phyloP scores from a whole-genome alignment of 352 stramenopile genomes.

The Globisporangium uncinulatum region DNA sequence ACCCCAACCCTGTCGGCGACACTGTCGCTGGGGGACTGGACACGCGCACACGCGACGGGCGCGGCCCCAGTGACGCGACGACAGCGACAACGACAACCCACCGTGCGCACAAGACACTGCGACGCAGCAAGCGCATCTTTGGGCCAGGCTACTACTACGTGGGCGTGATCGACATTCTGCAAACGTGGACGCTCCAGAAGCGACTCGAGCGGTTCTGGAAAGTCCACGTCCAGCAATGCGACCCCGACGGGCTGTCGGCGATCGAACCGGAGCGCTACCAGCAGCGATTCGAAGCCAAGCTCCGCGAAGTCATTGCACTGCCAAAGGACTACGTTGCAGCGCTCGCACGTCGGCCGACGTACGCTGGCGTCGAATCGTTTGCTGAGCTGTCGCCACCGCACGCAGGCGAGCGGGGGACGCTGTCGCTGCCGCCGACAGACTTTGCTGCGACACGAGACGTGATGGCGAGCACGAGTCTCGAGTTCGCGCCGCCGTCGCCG shows the following conservation, averaged over 20 bases:
- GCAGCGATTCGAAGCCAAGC: slow-evolving; percentile 74
- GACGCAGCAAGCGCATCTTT: slow-evolving; percentile 73
- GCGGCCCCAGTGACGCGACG: slow-evolving; percentile 2
- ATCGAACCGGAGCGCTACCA: slow-evolving; percentile 78
- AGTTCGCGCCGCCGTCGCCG: not conserved
- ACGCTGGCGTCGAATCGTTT: not conserved
- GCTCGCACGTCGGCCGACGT: slow-evolving; percentile 5
- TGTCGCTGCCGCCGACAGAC: not conserved
- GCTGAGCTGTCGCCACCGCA: not conserved
- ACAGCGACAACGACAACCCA: not conserved
- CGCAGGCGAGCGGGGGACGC: not conserved
- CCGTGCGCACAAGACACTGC: slow-evolving; percentile 32
- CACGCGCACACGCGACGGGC: not conserved
- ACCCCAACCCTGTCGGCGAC: slow-evolving; percentile 14
- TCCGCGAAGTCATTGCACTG: slow-evolving; percentile 75
- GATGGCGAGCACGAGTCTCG: not conserved
- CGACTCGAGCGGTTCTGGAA: slow-evolving; percentile 81
- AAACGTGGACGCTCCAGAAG: slow-evolving; percentile 86
- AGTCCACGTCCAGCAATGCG: slow-evolving; percentile 57
- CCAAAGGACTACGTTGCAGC: slow-evolving; percentile 38
- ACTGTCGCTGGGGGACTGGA: not conserved
- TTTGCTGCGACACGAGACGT: not conserved
- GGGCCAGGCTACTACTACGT: slow-evolving; percentile 87
- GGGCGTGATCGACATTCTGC: slow-evolving; percentile 88
- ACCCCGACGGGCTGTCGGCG: slow-evolving; percentile 72